Base-by-base conservation (phyloP, 768 basidiomycete genomes). In the Russula brevipes region DNA sequence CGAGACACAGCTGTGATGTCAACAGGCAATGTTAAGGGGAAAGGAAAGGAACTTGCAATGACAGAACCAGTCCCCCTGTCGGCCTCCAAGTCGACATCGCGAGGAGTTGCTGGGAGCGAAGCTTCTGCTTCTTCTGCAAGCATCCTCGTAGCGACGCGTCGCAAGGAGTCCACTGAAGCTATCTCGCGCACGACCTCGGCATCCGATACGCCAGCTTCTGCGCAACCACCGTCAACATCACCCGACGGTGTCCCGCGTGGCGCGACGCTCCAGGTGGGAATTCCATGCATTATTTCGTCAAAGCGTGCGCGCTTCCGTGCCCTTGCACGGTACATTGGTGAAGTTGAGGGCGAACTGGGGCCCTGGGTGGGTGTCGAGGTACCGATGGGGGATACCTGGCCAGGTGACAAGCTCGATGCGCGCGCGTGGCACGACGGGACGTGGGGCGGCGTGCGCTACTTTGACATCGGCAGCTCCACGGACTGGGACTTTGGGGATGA, bases 311-410 rank as follows among this genome's bases (percentile, higher is more conserved):
- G 91, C 9, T 92, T 94, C 80, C 86, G 88, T 54, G 93, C 93
- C 0, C 88, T 85, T 69, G 93, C 91, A 24, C 78, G 92, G 5
- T 94, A 95, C 71, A 92, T 95, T 56, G 93, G 89, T 6, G 90
- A 92, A 70, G 85, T 95, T 2, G 80, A 83, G 54, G 93, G 92
- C 42, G 89, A 93, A 72, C 68, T 71, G 5, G 93, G 93, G 1
- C 85, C 89, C 0, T 95, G 93, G 93, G 89, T 94, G 7, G 93
- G 93, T 14, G 89, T 95, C 16, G 93, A 95, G 72, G 89, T 94
- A 11, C 90, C 91, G 1, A 77, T 92, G 59, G 80, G 78, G 46
- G 83, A 82, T 10, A 74, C 75, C n/a, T 82, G 82, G 79, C 75
- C 76, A 1, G 77, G 75, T 11, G 81, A 83, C 31, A 74, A 77